A percentile compares a stretch with the other conserved stretches of the same genome.
Conservation (phyloP, 441 rosid species). For the Pelargonium citronellum region DNA sequence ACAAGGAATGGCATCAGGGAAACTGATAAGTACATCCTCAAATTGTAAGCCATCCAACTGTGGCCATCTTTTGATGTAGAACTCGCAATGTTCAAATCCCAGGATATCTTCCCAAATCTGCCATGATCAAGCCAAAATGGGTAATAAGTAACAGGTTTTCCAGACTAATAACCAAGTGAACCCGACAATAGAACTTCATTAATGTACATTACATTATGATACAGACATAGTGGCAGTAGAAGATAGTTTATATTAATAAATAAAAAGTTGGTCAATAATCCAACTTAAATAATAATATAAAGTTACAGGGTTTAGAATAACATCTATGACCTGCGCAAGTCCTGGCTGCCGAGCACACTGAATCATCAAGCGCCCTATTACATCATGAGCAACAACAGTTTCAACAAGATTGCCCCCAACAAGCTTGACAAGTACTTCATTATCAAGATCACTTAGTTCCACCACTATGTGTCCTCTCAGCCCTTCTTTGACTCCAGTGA, state of each 20-base stretch:
- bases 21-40: slow-evolving; percentile 65
- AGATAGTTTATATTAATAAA: no score
- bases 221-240: no score
- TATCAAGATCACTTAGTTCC: slow-evolving; percentile 70
- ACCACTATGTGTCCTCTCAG: slow-evolving; percentile 68
- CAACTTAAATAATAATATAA: slow-evolving; percentile 5
- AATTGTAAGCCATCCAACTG: slow-evolving; percentile 56
- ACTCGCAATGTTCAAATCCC: slow-evolving; percentile 73
- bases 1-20: slow-evolving; percentile 74
- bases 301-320: slow-evolving; percentile 19
- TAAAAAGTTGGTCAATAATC: neutral
- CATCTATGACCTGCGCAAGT: slow-evolving; percentile 51
- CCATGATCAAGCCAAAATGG: slow-evolving; percentile 18
- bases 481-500: slow-evolving; percentile 71
- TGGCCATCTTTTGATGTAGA: slow-evolving; percentile 66
- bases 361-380: slow-evolving; percentile 74
- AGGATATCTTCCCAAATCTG: slow-evolving; percentile 85
- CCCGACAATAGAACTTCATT: neutral
- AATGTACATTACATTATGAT: no score
- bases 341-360: slow-evolving; percentile 80
- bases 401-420: slow-evolving; percentile 72
- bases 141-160: neutral
- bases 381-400: slow-evolving; percentile 79
- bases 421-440: slow-evolving; percentile 71
- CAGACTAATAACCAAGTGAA: neutral